Evolutionary conservation across 2,329 filamentous ascomycete species (phyloP).

Genomic region (Ophiostoma fasciatum): DNA sequence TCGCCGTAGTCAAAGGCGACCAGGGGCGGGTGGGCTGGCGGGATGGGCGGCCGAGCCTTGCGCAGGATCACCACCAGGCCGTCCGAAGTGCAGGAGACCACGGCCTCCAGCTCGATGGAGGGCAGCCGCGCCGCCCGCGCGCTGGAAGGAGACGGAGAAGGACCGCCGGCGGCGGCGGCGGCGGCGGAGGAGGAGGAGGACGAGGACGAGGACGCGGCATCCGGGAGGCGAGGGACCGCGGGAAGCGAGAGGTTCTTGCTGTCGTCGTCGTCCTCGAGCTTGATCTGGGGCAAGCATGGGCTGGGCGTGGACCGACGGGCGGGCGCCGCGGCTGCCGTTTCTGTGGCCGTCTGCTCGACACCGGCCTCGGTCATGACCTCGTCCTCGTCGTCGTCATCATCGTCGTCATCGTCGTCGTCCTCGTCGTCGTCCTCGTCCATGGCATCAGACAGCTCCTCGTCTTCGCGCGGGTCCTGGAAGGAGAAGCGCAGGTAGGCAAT

Average conservation of each 20-base stretch:
- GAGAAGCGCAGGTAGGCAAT: constrained; percentile 81
- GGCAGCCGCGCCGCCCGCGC: constrained; percentile 18
- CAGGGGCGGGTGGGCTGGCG: constrained; percentile 35
- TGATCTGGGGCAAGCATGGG: constrained; percentile 3
- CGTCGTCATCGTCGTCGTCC: constrained; percentile 33
- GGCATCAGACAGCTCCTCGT: constrained; percentile 28
- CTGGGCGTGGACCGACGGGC: constrained; percentile 15
- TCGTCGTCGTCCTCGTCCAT: constrained; percentile 23
- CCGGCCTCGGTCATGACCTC: constrained; percentile 18
- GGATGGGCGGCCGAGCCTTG: constrained; percentile 56
- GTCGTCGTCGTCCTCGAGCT: constrained; percentile 9
- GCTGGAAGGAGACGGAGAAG: too few species aligned
- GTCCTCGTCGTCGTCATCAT: constrained; percentile 22
- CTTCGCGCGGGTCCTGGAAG: constrained; percentile 58
- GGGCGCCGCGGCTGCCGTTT: constrained; percentile 17
- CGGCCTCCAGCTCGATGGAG: constrained; percentile 64
- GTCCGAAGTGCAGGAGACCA: constrained; percentile 84
- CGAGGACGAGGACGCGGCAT: too few species aligned
- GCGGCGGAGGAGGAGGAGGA: too few species aligned
- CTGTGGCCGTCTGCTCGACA: background rate
- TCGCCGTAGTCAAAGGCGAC: constrained; percentile 35
- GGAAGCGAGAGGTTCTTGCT: background rate
- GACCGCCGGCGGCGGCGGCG: too few species aligned
- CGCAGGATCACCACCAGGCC: constrained; percentile 71
- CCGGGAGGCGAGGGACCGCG: background rate